Evolutionary conservation across 2,329 filamentous ascomycete genomes (phyloP).

Genomic region (Cyphellophora attinorum): DNA sequence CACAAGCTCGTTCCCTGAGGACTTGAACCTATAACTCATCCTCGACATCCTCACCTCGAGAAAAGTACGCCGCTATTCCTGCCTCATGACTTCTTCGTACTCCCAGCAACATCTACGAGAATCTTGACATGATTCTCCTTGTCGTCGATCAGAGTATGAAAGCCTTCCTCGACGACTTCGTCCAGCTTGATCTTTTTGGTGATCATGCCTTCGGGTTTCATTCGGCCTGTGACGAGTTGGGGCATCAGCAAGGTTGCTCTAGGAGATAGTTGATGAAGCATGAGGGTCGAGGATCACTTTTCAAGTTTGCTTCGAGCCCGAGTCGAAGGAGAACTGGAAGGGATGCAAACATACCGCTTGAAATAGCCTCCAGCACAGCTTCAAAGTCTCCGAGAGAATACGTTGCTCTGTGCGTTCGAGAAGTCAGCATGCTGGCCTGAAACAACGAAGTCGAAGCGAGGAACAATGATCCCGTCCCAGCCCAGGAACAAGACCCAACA

Average conservation of each 20-base stretch:
- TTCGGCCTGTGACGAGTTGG: conserved; percentile 11
- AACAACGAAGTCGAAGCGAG: too few species aligned
- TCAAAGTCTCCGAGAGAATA: conserved; percentile 44
- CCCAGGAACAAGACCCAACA: too few species aligned
- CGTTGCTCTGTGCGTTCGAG: conserved; percentile 25
- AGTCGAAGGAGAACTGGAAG: neutral
- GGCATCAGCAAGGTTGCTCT: neutral
- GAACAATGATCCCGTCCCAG: too few species aligned
- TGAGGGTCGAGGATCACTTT: too few species aligned
- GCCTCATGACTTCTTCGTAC: too few species aligned
- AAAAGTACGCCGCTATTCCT: too few species aligned
- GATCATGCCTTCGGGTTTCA: conserved; percentile 21
- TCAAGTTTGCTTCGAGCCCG: too few species aligned
- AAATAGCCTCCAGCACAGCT: conserved; percentile 34
- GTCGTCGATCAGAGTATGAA: conserved; percentile 24
- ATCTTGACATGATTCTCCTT: conserved; percentile 29
- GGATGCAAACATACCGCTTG: conserved; percentile 13
- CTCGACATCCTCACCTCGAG: too few species aligned
- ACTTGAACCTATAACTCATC: too few species aligned
- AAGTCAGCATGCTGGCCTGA: too few species aligned
- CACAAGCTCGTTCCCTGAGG: too few species aligned
- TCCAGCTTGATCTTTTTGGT: conserved; percentile 21
- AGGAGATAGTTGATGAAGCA: too few species aligned
- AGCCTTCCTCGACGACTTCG: conserved; percentile 21
- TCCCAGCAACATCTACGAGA: conserved; percentile 20